phyloP scores from a whole-genome alignment of 2,329 filamentous ascomycete species.

The Pseudogymnoascus sp. region DNA sequence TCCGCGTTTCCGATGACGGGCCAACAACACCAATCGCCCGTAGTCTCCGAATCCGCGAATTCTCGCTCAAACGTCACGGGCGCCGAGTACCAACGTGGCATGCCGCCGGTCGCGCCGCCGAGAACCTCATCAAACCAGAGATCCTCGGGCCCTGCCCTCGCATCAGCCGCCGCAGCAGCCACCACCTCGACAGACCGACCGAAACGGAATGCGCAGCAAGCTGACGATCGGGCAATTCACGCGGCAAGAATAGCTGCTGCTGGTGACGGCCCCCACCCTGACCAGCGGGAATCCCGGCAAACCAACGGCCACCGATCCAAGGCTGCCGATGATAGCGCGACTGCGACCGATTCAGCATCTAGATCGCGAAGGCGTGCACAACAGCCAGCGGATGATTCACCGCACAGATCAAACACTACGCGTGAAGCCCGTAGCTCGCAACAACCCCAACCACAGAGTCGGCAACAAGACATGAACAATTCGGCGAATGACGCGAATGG shows the following conservation, averaged over 20 bases:
- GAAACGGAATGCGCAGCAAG: slow-evolving; percentile 26
- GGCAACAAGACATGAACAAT: slow-evolving; percentile 28
- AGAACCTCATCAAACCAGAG: slow-evolving; percentile 70
- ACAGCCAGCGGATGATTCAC: slow-evolving; percentile 35
- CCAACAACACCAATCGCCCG: slow-evolving; percentile 2
- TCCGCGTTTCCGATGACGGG: slow-evolving; percentile 5
- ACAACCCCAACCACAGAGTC: slow-evolving; percentile 22
- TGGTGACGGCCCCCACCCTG: slow-evolving; percentile 27
- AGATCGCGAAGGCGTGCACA: slow-evolving; percentile 40
- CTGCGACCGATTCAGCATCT: slow-evolving; percentile 28
- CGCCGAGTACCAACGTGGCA: slow-evolving; percentile 48
- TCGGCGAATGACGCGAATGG: slow-evolving; percentile 40
- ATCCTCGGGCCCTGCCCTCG: slow-evolving; percentile 27
- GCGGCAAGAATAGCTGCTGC: slow-evolving; percentile 21
- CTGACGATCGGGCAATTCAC: slow-evolving; percentile 24
- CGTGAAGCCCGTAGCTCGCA: slow-evolving; percentile 32
- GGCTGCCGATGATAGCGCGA: slow-evolving; percentile 24
- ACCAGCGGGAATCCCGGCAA: slow-evolving; percentile 32
- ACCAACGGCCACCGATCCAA: slow-evolving; percentile 33
- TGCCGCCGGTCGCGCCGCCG: slow-evolving; percentile 67
- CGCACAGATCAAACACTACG: slow-evolving; percentile 33
- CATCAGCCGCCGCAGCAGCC: slow-evolving; percentile 28
- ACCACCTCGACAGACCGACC: slow-evolving; percentile 13
- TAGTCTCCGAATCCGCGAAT: not conserved
- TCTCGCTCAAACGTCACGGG: not conserved